Conservation (phyloP, 805 yeast species). For the Yarrowia divulgata region DNA sequence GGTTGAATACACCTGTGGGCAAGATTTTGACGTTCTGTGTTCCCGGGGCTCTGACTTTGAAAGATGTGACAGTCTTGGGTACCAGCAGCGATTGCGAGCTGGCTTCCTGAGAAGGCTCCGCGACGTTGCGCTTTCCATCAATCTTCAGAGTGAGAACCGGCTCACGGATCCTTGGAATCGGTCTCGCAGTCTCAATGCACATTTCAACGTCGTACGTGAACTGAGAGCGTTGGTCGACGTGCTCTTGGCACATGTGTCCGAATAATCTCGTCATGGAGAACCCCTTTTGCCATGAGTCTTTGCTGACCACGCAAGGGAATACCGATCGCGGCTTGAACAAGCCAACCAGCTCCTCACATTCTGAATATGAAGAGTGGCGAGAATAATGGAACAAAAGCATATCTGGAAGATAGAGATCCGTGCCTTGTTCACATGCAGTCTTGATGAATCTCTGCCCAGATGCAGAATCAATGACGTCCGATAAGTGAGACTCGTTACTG, state of each 20-base stretch:
- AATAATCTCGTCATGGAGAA: conserved; percentile 30
- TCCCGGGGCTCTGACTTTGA: conserved; percentile 24
- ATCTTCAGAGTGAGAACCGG: neutral
- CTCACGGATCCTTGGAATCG: conserved; percentile 10
- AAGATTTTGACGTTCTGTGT: conserved; percentile 2
- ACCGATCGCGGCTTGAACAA: conserved; percentile 19
- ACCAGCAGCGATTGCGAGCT: conserved; percentile 2
- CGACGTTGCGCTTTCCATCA: neutral
- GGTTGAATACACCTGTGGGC: conserved; percentile 16
- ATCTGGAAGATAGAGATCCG: conserved; percentile 19
- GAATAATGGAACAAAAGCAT: conserved; percentile 27
- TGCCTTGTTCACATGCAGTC: neutral
- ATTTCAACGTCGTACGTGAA: conserved; percentile 24
- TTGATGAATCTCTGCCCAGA: conserved; percentile 33
- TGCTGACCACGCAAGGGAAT: conserved; percentile 32
- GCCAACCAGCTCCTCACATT: conserved; percentile 12
- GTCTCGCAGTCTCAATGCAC: conserved; percentile 32
- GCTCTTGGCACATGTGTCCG: conserved; percentile 24
- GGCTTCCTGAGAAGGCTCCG: neutral
- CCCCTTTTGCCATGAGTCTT: conserved; percentile 16
- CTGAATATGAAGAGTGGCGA: conserved; percentile 27
- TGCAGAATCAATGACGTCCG: neutral
- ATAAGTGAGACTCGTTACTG: conserved; percentile 2
- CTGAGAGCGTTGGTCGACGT: conserved; percentile 25
- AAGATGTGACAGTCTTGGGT: neutral